phyloP scores from a whole-genome alignment of 768 basidiomycete genomes.

The Ramaria sp. region DNA sequence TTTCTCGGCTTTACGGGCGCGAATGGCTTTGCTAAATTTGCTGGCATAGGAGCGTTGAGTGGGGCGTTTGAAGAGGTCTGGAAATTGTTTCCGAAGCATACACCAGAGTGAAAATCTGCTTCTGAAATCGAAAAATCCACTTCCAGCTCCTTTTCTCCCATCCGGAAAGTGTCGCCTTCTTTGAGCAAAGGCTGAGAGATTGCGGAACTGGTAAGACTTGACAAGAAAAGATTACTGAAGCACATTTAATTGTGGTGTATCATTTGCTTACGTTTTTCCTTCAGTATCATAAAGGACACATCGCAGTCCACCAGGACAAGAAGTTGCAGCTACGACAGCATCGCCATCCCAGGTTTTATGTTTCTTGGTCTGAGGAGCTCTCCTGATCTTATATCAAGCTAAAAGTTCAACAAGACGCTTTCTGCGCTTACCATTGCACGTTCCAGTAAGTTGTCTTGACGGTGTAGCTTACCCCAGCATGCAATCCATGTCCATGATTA shows the following conservation, averaged over 20 bases:
- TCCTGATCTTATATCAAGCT: constrained; percentile 31
- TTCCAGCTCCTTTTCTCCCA: constrained; percentile 52
- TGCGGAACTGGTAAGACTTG: background rate
- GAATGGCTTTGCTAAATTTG: background rate
- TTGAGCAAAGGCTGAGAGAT: background rate
- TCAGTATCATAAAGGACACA: constrained; percentile 20
- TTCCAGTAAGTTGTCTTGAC: background rate
- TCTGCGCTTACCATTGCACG: background rate
- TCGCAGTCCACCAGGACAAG: background rate
- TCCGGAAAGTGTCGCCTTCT: constrained; percentile 27
- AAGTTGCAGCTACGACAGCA: constrained; percentile 32
- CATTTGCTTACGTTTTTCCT: constrained; percentile 49
- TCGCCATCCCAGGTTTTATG: constrained; percentile 85
- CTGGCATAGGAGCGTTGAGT: background rate
- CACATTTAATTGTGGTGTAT: background rate
- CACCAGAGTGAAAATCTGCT: constrained; percentile 50
- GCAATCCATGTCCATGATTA: background rate
- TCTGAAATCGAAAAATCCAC: constrained; percentile 47
- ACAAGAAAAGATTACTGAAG: background rate
- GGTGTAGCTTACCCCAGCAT: background rate
- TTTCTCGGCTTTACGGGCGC: background rate
- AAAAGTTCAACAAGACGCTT: background rate
- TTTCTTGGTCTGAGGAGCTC: constrained; percentile 63
- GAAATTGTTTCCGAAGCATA: constrained; percentile 42
- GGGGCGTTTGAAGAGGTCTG: constrained; percentile 14